Evolutionary conservation across 2,329 filamentous ascomycete genomes (phyloP), one percentile per base, ranked within the genome.

Genomic region (Xylariaceae sp.): DNA sequence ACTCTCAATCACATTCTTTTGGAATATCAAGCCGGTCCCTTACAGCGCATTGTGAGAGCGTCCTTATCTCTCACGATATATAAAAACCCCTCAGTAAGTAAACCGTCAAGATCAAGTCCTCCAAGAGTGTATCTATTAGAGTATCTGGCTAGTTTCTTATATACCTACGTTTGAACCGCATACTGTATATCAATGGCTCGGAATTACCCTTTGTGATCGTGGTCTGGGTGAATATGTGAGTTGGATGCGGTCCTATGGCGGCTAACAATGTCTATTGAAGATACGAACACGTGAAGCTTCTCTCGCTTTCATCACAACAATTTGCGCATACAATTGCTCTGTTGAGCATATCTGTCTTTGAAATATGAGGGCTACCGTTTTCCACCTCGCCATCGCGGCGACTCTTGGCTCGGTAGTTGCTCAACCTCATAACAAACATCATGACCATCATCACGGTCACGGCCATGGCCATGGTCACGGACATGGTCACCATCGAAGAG

Each of bases 351-450:
- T 34, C 52, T 23, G 10, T 48, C 44, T 35, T 50, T 9, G 59
- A 6, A 55, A 76, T 51, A 83, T 83, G 81, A 82, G 80, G 77
- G 74, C 74, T 48, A 64, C 65, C 58, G 67, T 81, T 62, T 65
- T 80, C 66, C 76, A 77, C 59, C 72, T 80, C 65, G 78, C 81
- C 70, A 69, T 83, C 60, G 79, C 80, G 75, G 82, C 80, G 59
- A 77, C 80, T 47, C 66, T 84, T 56, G 80, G 79, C 61, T 77
- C 79, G 15, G 61, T 61, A 45, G 66, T 65, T 54, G 87, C 87
- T 35, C 80, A 86, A 68, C 81, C 79, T 61, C 81, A 83, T 66
- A 74, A 76, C 51, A 85, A 88, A 71, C 85, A 87, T 41, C 85
- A 87, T 41, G 37, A 9, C 9, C 37, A 41, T 9, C 37, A 13